Evolutionary conservation across 305 asterid species (phyloP).

Genomic region (Euphrasia arctica): DNA sequence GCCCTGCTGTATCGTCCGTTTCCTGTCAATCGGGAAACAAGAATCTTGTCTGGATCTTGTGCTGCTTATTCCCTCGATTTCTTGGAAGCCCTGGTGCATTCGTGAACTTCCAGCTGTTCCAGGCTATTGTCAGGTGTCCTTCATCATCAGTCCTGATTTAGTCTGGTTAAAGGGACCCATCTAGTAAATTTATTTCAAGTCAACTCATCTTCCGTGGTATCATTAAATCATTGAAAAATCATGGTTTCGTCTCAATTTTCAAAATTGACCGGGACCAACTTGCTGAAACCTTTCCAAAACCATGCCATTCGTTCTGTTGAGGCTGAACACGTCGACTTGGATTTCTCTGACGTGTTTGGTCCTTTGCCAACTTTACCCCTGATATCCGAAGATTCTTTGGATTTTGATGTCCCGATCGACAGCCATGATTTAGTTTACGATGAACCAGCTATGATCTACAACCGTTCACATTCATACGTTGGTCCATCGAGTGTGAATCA

Average conservation of each 20-base stretch:
- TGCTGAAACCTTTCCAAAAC: conserved; percentile 37
- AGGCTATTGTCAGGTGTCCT: conserved; percentile 46
- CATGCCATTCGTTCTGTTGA: conserved; percentile 35
- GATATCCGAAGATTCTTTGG: conserved; percentile 33
- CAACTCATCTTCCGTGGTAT: not conserved
- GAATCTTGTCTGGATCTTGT: conserved; percentile 46
- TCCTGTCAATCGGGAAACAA: conserved; percentile 85
- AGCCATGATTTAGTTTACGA: conserved; percentile 44
- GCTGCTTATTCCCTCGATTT: conserved; percentile 52
- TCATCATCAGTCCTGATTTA: conserved; percentile 27
- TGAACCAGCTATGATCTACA: conserved; percentile 56
- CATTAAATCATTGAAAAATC: conserved; percentile 25
- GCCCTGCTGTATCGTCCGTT: conserved; percentile 60
- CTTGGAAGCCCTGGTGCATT: conserved; percentile 42
- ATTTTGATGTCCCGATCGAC: conserved; percentile 28
- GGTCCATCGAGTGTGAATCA: conserved; percentile 67
- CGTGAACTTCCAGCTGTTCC: conserved; percentile 45
- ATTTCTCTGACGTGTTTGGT: conserved; percentile 77
- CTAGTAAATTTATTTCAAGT: conserved; percentile 4
- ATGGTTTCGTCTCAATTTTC: conserved; percentile 70
- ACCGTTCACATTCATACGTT: conserved; percentile 66
- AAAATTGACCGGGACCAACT: conserved; percentile 33
- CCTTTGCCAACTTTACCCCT: conserved; percentile 39
- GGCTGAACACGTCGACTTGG: conserved; percentile 58
- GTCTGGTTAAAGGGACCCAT: conserved; percentile 9